Base-by-base conservation (phyloP, 768 basidiomycete genomes). In the Cubamyces sp. region DNA sequence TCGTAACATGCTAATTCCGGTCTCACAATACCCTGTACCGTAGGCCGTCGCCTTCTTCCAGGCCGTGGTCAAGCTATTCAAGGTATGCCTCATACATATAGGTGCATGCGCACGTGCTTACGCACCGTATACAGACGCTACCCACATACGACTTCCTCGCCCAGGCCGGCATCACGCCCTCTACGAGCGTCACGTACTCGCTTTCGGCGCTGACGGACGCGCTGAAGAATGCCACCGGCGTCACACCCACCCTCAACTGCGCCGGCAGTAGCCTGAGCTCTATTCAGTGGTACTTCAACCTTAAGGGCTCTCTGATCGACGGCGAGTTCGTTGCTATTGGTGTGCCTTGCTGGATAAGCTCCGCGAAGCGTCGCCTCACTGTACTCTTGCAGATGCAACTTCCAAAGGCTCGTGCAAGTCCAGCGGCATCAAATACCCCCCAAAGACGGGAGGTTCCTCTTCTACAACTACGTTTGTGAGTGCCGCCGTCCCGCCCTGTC, bases 61-160 rank as follows among this genome's bases (percentile, higher is more conserved):
- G 61, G 77, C 68, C 21, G 83, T 84, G 2, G 87, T 89, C 60
- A 75, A 69, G 2, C 72, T 88, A 15, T 89, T 88, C 77, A 73
- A 85, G 75, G 82, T 80, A 47, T 5, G 66, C 23, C 25, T 3
- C 16, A 40, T 25, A 51, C 19, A 23, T 53, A 68, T 53, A 21
- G 45, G 7, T 53, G 56, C 14, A 45, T 42, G 39, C 23, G 23
- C 18, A 57, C 3, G 45, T 34, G 34, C 54, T 48, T 15, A 56
- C 43, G 28, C 40, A 60, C 64, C 63, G 25, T n/a, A 21, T 9
- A 12, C 66, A 83, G 83, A 79, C 80, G 9, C 83, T 93, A 23
- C 88, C 91, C 0, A 92, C 92, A 2, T 92, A 85, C 72, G 78
- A 82, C 18, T 92, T 84, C 84, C 85, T 94, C 42, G 74, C 78